Conservation (phyloP, 1,284 basidiomycete genomes). For the Malassezia nana region DNA sequence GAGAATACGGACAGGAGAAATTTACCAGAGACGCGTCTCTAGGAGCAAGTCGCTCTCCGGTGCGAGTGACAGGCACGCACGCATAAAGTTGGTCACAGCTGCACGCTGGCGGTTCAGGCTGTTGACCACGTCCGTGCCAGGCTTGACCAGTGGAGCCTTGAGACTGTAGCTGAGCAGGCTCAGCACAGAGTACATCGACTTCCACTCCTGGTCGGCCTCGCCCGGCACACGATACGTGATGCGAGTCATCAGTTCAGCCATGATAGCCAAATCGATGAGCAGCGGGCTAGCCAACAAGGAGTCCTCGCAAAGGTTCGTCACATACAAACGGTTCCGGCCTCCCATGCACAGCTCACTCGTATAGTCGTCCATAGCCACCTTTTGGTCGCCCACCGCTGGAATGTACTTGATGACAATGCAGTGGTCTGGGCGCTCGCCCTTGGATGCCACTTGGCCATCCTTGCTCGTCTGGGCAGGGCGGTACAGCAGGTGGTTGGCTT, state of each 20-base stretch:
- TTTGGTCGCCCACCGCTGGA: conserved; percentile 84
- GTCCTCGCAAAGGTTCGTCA: conserved; percentile 56
- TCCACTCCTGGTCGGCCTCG: conserved; percentile 25
- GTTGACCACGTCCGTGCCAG: conserved; percentile 87
- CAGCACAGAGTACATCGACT: conserved; percentile 46
- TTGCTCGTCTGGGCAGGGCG: conserved; percentile 57
- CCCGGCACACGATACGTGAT: conserved; percentile 58
- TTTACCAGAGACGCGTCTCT: conserved; percentile 39
- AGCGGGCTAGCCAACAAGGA: conserved; percentile 90
- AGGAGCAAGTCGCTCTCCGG: conserved; percentile 45
- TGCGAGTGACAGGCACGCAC: conserved; percentile 49
- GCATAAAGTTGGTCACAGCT: conserved; percentile 82
- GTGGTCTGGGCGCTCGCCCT: conserved; percentile 93
- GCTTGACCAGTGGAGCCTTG: conserved; percentile 95
- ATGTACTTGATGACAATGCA: conserved; percentile 62
- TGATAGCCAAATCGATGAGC: conserved; percentile 84
- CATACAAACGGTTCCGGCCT: conserved; percentile 50
- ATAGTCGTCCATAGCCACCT: conserved; percentile 87
- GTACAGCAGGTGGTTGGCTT: conserved; percentile 76
- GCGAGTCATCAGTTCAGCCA: conserved; percentile 88
- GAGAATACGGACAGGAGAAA: background rate
- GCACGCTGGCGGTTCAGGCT: conserved; percentile 86
- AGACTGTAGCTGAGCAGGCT: conserved; percentile 52
- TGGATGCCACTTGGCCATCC: conserved; percentile 53
- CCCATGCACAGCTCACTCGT: conserved; percentile 71